Base-by-base conservation (phyloP, 2,329 filamentous ascomycete genomes). In the Hypoxylon sp. region DNA sequence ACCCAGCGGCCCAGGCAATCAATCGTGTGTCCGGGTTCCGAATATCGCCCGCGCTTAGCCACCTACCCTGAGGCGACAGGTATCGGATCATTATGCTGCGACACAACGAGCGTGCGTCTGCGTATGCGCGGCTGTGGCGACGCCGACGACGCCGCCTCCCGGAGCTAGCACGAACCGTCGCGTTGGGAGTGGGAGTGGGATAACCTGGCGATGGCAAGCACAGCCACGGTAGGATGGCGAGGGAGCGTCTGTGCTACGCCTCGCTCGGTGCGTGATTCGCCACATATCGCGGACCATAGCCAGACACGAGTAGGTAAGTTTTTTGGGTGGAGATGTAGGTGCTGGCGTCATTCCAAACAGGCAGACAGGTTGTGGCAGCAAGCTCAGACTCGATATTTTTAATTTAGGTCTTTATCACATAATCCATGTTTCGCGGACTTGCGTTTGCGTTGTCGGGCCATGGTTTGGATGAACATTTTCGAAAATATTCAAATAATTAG, bases 1-100 rank as follows among this genome's bases (percentile, higher is more conserved):
- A 50, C 57, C 62, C 47, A 39, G 48, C 24, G 32, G 52, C 28
- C 47, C 32, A 49, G 51, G 20, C 39, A n/a, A 24, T 26, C 24
- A 26, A 26, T 26, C 24, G 24, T 26, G 7, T 26, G 4, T 26
- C 24, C 4, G 24, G 24, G 4, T 26, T 26, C 24, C 24, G 24
- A 7, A n/a, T 17, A 8, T 19, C 11, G 37, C 39, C n/a, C 24
- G n/a, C n/a, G n/a, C n/a, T n/a, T n/a, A n/a, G n/a, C n/a, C n/a
- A n/a, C n/a, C n/a, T n/a, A n/a, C n/a, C n/a, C n/a, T n/a, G n/a
- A n/a, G n/a, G n/a, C n/a, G n/a, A n/a, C n/a, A n/a, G n/a, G 10
- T 24, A 24, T 47, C 44, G 10, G 32, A 34, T 34, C 10, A 34
- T 34, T 34, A 10, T 34, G 32, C 32, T 34, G 32, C 32, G 32